Evolutionary conservation across 2,329 filamentous ascomycete genomes (phyloP), one percentile per base, ranked within the genome.

Genomic region (Penicillium corylophilum): DNA sequence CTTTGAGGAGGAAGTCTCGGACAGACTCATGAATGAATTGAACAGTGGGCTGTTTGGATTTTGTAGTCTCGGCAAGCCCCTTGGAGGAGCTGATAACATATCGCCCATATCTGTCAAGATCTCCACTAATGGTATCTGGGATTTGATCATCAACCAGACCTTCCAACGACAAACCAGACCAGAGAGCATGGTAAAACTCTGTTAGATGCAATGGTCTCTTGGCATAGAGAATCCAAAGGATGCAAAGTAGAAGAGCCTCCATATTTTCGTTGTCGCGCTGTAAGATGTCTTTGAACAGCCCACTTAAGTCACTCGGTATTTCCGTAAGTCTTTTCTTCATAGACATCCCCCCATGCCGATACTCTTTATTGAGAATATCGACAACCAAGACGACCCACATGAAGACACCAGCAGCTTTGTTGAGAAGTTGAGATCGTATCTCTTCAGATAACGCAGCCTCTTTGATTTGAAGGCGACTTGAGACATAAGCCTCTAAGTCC

Each of bases 191-290:
- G 24, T 57, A 55, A n/a, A 62, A 52, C 54, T 84, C 74, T 1
- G 71, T 56, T 0, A 66, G 74, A 0, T 40, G 22, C 18, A 61
- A 41, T 9, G 62, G 57, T 5, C 38, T 55, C 7, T 62, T 67
- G 0, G 82, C 71, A 22, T 75, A 84, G 0, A 85, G 66, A 0
- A 86, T 68, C 77, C 78, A 85, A 18, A 79, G 73, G 0, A 85
- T 53, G 26, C 76, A 82, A 0, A 80, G 55, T 0, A 73, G 48
- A 0, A 84, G 55, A 0, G 72, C 65, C 0, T 76, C 65, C 42
- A 66, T 64, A 5, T 81, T 71, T 0, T 69, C 33, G 0, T 48
- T 16, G 46, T 86, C 81, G 15, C 79, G 71, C 0, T 51, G 73
- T 2, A 85, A 49, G 0, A 85, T 79, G 15, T 80, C 66, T 2